Conservation (phyloP, 306 rosid species). For the Erythrophleum fordii region DNA sequence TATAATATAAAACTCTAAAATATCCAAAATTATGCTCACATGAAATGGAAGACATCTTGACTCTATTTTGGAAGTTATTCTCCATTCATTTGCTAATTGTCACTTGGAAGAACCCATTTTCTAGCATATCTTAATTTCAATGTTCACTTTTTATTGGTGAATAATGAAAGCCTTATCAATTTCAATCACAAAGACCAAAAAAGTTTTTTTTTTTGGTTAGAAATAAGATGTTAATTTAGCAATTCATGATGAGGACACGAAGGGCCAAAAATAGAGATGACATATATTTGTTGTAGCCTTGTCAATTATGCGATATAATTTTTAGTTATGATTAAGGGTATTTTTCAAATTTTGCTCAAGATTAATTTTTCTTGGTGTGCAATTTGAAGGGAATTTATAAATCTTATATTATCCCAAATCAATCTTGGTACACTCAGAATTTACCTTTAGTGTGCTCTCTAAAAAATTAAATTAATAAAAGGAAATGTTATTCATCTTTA, state of each 20-base stretch:
- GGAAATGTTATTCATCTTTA: too few relatives aligned
- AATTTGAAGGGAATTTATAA: too few relatives aligned
- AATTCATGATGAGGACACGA: neutral
- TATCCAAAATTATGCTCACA: too few relatives aligned
- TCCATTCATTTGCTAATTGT: neutral
- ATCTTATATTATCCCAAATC: too few relatives aligned
- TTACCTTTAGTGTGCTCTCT: too few relatives aligned
- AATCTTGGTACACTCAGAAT: too few relatives aligned
- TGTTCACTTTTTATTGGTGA: neutral
- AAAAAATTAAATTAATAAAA: too few relatives aligned
- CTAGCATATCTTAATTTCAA: neutral
- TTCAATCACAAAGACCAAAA: neutral
- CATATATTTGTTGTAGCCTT: neutral
- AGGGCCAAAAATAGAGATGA: neutral
- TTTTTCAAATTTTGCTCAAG: too few relatives aligned
- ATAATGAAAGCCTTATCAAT: neutral
- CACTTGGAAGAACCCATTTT: neutral
- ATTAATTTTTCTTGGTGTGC: too few relatives aligned
- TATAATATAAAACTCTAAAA: too few relatives aligned
- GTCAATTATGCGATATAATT: neutral
- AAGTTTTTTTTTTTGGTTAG: neutral
- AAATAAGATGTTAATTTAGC: neutral
- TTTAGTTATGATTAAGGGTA: too few relatives aligned
- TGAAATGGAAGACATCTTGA: too few relatives aligned
- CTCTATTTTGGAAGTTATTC: neutral